Base-by-base conservation (phyloP, 495 filamentous ascomycete species). In the Tuber borchii region DNA sequence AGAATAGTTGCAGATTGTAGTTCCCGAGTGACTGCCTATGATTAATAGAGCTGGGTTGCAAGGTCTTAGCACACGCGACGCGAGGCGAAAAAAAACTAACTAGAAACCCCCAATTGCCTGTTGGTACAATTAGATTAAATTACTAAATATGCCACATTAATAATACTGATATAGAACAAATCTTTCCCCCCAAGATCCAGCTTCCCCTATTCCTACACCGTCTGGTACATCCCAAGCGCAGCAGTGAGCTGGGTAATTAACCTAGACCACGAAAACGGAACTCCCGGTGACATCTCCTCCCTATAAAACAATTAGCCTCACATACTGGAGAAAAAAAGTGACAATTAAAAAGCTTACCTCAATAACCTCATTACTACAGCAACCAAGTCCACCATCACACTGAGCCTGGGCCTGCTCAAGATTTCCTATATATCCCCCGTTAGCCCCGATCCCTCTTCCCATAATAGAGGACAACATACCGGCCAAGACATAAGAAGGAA, bases 121-220 rank as follows among this genome's bases (percentile, higher is more conserved):
- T 31, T 61, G 51, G 51, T 61, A 61, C 51, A 31, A 65, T 31
- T 65, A 31, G 26, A 31, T 34, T 65, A 34, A 61, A 61, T 3
- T 61, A 31, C 51, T 31, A 61, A 65, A 65, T 65, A 65, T 65
- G 56, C 56, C 56, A 34, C 14, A 65, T 14, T 65, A 65, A 65
- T 10, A 65, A 65, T 34, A 65, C 26, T 65, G 26, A 65, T 65
- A 65, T 34, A 65, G 26, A 65, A 65, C 26, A 17, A 65, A 31
- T 65, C 26, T 34, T 34, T 65, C 31, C 51, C 51, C 16, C 51
- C 51, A 56, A 26, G 22, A 14, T 56, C n/a, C 51, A 1, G 16
- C 26, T 10, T 7, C 56, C 56, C 56, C 31, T 7, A 65, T 31
- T 17, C 14, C 56, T 65, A 5, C 56, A 34, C 56, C 31, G 26